Evolutionary conservation across 805 yeast genomes (phyloP).

Genomic region (Jamesozyma jinghongensis): DNA sequence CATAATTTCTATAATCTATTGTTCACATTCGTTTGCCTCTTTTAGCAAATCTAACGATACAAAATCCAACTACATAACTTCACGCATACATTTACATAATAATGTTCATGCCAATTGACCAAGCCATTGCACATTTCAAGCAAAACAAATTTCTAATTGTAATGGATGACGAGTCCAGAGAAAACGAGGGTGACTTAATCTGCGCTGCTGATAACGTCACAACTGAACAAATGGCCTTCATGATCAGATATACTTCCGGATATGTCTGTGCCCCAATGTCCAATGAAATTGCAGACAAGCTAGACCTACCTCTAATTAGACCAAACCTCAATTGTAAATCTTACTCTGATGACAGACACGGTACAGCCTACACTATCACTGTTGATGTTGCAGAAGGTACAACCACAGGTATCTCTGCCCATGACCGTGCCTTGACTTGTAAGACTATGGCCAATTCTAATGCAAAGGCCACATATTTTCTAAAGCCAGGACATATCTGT

Average conservation of each 20-base stretch:
- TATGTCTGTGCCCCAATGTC: constrained; percentile 88
- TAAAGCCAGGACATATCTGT: constrained; percentile 89
- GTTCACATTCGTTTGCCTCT: too few species aligned
- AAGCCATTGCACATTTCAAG: constrained; percentile 27
- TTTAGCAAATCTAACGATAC: too few species aligned
- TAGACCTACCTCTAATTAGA: constrained; percentile 71
- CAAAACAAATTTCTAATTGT: constrained; percentile 64
- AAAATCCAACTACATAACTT: too few species aligned
- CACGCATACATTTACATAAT: too few species aligned
- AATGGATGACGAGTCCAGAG: constrained; percentile 95
- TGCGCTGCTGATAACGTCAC: constrained; percentile 81
- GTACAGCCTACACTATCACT: constrained; percentile 93
- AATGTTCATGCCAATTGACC: constrained; percentile 20
- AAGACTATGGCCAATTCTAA: constrained; percentile 49
- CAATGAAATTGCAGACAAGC: constrained; percentile 63
- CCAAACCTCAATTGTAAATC: constrained; percentile 22
- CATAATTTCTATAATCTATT: too few species aligned
- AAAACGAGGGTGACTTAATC: constrained; percentile 95
- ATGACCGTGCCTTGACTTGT: constrained; percentile 84
- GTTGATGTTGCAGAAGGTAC: constrained; percentile 82
- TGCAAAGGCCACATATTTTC: constrained; percentile 53
- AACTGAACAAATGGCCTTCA: constrained; percentile 84
- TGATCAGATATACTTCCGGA: constrained; percentile 81
- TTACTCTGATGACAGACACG: constrained; percentile 67
- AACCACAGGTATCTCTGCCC: constrained; percentile 94